These are phyloP conservation scores for Peniophora sp. DNA, from an alignment of 1,284 basidiomycete genomes.

Conservation along the genomic window DNA sequence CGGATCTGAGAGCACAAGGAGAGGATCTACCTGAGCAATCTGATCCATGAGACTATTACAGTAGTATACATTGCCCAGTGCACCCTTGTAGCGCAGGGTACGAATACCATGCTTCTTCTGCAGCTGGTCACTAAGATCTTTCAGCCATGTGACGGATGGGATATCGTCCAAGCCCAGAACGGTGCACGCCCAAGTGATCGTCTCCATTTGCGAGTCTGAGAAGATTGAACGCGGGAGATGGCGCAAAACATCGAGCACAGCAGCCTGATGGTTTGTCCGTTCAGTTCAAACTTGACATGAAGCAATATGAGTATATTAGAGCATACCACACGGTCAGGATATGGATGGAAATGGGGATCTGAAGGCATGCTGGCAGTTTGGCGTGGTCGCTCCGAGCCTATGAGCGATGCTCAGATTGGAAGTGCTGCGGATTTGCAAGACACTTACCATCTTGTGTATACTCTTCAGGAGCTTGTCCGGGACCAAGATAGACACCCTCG, in stretches of 20 bases:
- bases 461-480: no score
- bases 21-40: conserved; percentile 10
- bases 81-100: conserved; percentile 5
- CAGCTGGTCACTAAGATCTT: neutral
- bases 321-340: no score
- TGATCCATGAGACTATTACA: conserved; percentile 3
- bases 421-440: no score
- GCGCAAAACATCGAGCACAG: conserved; percentile 7
- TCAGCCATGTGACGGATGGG: conserved; percentile 3
- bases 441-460: no score
- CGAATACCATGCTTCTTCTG: conserved; percentile 5
- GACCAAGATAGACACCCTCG: no score
- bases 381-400: no score
- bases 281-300: no score
- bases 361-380: no score
- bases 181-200: neutral
- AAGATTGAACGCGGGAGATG: neutral
- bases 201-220: conserved; percentile 3
- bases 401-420: no score
- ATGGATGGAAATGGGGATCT: no score
- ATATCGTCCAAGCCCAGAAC: neutral
- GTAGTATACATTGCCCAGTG: conserved; percentile 9
- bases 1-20: neutral
- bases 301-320: no score
- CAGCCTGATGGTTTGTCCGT: no score